Conservation (phyloP, 108 stramenopile species). For the Cylindrotheca fusiformis region DNA sequence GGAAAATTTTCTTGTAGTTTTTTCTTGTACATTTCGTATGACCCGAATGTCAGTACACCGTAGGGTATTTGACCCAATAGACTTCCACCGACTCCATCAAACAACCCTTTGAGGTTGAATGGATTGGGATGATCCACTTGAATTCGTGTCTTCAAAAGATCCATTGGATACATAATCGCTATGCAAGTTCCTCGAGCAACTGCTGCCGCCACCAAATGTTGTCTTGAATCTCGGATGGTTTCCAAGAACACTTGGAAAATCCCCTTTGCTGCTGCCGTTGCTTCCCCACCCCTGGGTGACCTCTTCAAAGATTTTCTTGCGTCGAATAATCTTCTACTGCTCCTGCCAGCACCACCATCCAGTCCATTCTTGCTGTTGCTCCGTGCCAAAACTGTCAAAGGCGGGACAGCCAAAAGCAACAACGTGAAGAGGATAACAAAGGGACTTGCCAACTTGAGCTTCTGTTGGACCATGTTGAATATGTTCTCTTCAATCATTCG, state of each 20-base stretch:
- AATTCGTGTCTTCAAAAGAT: slow-evolving; percentile 88
- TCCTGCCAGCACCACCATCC: not conserved
- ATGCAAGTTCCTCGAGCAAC: slow-evolving; percentile 66
- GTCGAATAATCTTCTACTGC: no score
- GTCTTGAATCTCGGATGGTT: slow-evolving; percentile 1
- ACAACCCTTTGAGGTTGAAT: slow-evolving; percentile 50
- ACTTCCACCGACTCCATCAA: slow-evolving; percentile 54
- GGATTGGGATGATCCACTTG: slow-evolving; percentile 67
- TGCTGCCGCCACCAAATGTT: slow-evolving; percentile 68
- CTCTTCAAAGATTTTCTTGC: no score
- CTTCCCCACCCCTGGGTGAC: no score
- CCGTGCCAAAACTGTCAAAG: no score
- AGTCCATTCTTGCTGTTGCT: not conserved
- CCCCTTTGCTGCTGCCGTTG: not conserved
- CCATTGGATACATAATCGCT: slow-evolving; percentile 78
- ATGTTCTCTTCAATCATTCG: no score
- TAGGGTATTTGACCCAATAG: slow-evolving; percentile 81
- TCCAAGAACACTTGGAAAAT: not conserved
- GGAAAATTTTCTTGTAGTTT: slow-evolving; percentile 55
- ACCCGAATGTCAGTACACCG: slow-evolving; percentile 80
- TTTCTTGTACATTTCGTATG: slow-evolving; percentile 83
- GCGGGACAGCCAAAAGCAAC: no score
- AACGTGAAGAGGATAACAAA: no score
- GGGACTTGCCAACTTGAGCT: no score
- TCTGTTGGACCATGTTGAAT: no score